Evolutionary conservation across 1,284 basidiomycete species (phyloP), one percentile per base, ranked within the genome.

Genomic region (Caloboletus firmus): DNA sequence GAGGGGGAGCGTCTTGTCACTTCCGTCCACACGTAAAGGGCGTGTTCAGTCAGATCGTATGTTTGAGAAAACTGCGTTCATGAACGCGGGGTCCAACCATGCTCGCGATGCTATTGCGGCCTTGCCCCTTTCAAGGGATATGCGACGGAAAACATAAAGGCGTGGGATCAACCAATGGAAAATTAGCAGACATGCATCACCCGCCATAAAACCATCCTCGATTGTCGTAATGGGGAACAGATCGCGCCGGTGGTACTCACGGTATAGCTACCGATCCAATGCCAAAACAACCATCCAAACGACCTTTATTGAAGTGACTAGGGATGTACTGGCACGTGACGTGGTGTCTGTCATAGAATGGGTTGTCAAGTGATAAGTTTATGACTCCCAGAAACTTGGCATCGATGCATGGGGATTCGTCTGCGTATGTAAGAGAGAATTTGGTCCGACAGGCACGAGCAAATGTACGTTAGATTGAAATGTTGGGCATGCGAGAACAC

Each of bases 201-300:
- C 12, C n/a, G n/a, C n/a, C 24, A 39, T 34, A 24, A 32, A n/a
- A 24, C 24, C 24, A 18, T 41, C 13, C 34, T 37, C 30, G 35
- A 36, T 31, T 40, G 34, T 54, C 51, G 51, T 60, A 48, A 60
- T 36, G 22, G 57, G 62, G 47, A 32, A 10, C 26, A 48, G 57
- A 64, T 66, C 62, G 62, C 51, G 56, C 48, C 49, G 26, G 15
- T 47, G 28, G 40, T n/a, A n/a, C n/a, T 5, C 5, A 24, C 5
- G 24, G 24, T 24, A 3, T 24, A 5, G 24, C 3, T 24, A 24
- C 24, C 3, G 5, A 24, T 24, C 5, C 5, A 24, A 3, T 24
- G 24, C 24, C 24, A 3, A 24, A 24, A 24, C 24, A 5, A 24
- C 24, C 24, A 24, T 5, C 24, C 3, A 24, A 24, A 24, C 24